Base-by-base conservation (phyloP, 352 stramenopile species). In the Pythium insidiosum region DNA sequence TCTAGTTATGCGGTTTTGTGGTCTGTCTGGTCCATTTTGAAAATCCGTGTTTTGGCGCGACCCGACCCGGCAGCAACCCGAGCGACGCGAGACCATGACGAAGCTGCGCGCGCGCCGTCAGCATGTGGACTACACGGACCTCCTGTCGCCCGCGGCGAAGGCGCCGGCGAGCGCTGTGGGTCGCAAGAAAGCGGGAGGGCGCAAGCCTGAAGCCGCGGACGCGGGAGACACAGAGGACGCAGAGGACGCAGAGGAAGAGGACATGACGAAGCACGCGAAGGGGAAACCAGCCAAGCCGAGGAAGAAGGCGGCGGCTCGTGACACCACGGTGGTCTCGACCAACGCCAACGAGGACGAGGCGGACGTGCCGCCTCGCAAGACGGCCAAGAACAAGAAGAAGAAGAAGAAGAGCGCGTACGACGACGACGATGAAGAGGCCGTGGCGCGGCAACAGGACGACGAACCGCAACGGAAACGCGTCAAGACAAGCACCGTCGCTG, bases 111-210 rank as follows among this genome's bases (percentile, higher is more conserved):
- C 37, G 48, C 54, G 45, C 25, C 40, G 37, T 19, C 48, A 63
- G 49, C 47, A 47, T 18, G 57, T 66, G 21, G 66, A 74, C 44
- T 73, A 74, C 60, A 63, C 66, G 31, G 63, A 74, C 44, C 55
- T 70, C 33, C 48, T 68, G 38, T 53, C 44, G 31, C 26, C 47
- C 5, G 34, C 29, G 39, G 56, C 25, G 43, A 63, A 59, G 56
- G 40, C 29, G 46, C 48, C 55, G 19, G n/a, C n/a, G n/a, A n/a
- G n/a, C n/a, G 45, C 50, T 24, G 13, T 16, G 31, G 43, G 39
- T 38, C 36, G n/a, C 40, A 53, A 61, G 30, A 56, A 42, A 2
- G 37, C 54, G 7, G 44, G 63, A 29, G 33, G 45, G 10, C 28
- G 21, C 13, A 53, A 51, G 25, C 43, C 39, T 18, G 59, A 56